Evolutionary conservation across 768 basidiomycete genomes (phyloP), one percentile per base, ranked within the genome.

Genomic region (Termitomyces sp.): DNA sequence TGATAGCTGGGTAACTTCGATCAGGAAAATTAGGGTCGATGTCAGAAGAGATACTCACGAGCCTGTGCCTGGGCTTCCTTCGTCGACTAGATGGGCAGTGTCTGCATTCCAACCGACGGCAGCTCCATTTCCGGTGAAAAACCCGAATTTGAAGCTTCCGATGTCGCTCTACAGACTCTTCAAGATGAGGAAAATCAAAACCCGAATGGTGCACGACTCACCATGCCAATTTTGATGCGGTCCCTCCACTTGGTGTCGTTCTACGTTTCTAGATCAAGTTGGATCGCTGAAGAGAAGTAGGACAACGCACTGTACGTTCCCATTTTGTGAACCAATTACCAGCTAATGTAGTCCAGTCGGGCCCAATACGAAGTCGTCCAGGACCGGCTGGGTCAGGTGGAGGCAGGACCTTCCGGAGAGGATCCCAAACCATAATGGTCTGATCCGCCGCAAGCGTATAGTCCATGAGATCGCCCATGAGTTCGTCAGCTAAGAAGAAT

Each of bases 251-350:
- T 66, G 5, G 65, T 56, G 49, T 74, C 73, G 54, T 73, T 74
- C 73, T 74, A 51, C 4, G 37, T 42, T 26, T 14, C 46, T 20
- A 24, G 37, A 39, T 7, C n/a, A 18, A 39, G 37, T 6, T 6
- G 2, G 37, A 18, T 39, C 16, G 2, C 2, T n/a, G 18, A 18
- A 39, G 14, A 27, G 20, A 37, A 34, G 27, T 8, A 22, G 42
- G 46, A 31, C 14, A 31, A 10, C 7, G 62, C 53, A 75, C 72
- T 29, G 71, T 75, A 20, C 74, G 61, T 49, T 75, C 73, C 72
- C 72, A 74, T 55, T 75, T 73, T 18, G 69, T 71, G 50, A 74
- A 75, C 74, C 74, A 74, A 49, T 73, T 74, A 2, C 73, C 73
- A 1, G 71, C 74, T 34, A 75, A 54, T 0, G 74, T 68, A 0